Evolutionary conservation across 2,329 filamentous ascomycete genomes (phyloP), one percentile per base, ranked within the genome.

Genomic region (Fusarium sp.): DNA sequence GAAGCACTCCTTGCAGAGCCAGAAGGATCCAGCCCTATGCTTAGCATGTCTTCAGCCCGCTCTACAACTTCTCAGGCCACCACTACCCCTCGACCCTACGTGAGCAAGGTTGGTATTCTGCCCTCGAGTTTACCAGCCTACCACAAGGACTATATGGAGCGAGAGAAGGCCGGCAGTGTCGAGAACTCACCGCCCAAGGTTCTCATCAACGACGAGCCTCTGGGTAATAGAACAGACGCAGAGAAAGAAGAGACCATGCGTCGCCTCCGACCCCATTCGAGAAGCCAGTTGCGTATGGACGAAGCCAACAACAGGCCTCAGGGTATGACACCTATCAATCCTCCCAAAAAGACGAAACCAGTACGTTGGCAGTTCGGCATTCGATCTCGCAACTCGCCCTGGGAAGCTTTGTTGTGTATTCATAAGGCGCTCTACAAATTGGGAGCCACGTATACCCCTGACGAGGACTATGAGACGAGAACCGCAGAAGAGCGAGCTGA

Each of bases 311-410:
- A 81, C 67, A 83, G 87, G 37, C 88, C 88, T 5, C 86, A 89
- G 58, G 84, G 85, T 20, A 84, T 90, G 81, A 90, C 88, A 4
- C 88, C 87, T 1, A 86, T 89, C 47, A 80, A 84, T 51, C 87
- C 89, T 4, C 78, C 83, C 5, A 93, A 92, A 82, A 94, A 92
- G 78, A 81, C 85, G 7, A 94, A 92, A 75, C 92, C 92, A 2
- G 92, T 94, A 17, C 93, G 95, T 70, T 99, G 96, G 96, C 96
- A 99, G 77, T 99, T 99, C 76, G 96, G 96, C 57, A 99, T 99
- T 65, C 89, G 96, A 37, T 97, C 93, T 45, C 89, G 96, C 48
- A 99, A 98, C 75, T 92, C 93, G 56, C 96, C 96, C 1, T 93
- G 94, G 74, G 96, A 99, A 78, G 96, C 96, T 0, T 91, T 99